phyloP scores from a whole-genome alignment of 148 eudicot genomes.

The Bassia scoparia region DNA sequence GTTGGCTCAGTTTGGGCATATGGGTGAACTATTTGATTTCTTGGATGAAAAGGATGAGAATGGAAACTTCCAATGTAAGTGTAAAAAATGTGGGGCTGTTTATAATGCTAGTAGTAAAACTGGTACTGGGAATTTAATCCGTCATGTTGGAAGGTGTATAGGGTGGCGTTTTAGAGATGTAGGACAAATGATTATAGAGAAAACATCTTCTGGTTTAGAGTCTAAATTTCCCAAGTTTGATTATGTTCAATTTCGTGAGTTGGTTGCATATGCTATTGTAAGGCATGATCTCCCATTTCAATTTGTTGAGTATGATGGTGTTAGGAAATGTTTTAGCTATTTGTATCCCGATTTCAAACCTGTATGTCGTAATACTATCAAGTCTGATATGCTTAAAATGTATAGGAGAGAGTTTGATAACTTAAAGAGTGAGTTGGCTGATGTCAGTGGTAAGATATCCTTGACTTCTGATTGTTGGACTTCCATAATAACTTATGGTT shows the following conservation, averaged over 20 bases:
- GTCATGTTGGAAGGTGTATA: constrained; percentile 1
- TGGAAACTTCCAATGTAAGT: constrained; percentile 3
- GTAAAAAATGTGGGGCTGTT: background rate
- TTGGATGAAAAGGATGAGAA: background rate
- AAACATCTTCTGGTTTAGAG: background rate
- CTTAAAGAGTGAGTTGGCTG: background rate
- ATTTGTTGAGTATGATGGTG: constrained; percentile 7
- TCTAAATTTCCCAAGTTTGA: background rate
- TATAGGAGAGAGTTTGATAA: background rate
- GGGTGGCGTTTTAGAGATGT: background rate
- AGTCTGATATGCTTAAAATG: background rate
- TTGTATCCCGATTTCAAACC: background rate
- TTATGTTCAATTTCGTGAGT: background rate
- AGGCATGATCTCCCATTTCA: constrained; percentile 4
- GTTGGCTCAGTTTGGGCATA: too few relatives aligned
- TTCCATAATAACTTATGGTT: constrained; percentile 13
- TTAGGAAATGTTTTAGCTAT: background rate
- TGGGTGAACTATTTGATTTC: constrained; percentile 7
- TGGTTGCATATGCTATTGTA: background rate
- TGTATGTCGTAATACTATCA: background rate
- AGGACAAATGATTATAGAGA: background rate
- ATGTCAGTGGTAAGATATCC: background rate
- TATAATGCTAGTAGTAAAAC: background rate
- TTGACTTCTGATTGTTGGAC: constrained; percentile 7
- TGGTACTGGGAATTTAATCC: background rate